Evolutionary conservation across 192 early-diverging fungal genomes (phyloP).

Genomic region (Cetraspora pellucida): DNA sequence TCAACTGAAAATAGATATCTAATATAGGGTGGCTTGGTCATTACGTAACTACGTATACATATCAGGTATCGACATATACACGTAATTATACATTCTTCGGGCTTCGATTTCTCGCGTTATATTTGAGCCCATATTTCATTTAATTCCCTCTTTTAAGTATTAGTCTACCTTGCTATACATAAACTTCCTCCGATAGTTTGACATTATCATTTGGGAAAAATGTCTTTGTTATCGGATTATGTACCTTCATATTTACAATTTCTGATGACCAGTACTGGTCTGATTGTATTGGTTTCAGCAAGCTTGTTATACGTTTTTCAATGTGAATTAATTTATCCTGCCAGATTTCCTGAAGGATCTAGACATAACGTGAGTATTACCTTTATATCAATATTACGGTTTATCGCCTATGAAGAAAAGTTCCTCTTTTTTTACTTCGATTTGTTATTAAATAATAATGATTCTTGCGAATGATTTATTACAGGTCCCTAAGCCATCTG

Average conservation of each 20-base stretch:
- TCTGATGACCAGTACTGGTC: background rate
- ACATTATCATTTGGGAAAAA: slow-evolving; percentile 1
- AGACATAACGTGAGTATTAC: slow-evolving; percentile 44
- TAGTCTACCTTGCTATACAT: no score
- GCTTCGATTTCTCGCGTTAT: no score
- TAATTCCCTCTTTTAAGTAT: no score
- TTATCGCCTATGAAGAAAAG: background rate
- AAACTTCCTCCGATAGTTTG: no score
- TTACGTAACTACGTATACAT: no score
- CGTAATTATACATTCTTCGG: no score
- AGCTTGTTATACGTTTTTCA: slow-evolving; percentile 70
- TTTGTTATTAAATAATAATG: background rate
- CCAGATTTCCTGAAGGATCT: slow-evolving; percentile 60
- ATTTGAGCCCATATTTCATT: no score
- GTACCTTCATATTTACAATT: slow-evolving; percentile 17
- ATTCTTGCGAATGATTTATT: background rate
- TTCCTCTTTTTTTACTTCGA: background rate
- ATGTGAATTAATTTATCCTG: slow-evolving; percentile 79
- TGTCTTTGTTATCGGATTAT: slow-evolving; percentile 21
- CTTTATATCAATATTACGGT: background rate
- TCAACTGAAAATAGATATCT: no score
- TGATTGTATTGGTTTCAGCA: slow-evolving; percentile 43
- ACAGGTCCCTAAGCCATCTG: slow-evolving; percentile 70
- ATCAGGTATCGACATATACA: no score
- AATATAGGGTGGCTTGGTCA: no score